Evolutionary conservation across 768 basidiomycete species (phyloP).

Genomic region (Cubamyces lactineus): DNA sequence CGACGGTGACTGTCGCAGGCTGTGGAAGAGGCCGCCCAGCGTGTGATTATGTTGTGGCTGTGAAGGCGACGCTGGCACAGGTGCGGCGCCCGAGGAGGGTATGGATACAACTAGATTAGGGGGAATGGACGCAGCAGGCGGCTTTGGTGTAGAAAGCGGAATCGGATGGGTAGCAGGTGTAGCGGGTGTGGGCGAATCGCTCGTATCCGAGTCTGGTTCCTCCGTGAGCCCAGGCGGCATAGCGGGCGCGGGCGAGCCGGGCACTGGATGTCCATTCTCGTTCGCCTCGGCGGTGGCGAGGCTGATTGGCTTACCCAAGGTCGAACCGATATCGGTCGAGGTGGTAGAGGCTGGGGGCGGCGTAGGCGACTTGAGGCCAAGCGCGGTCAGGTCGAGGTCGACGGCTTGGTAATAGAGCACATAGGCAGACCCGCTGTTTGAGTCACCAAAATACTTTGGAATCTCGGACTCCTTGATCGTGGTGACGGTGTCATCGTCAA

Average conservation of each 20-base stretch:
- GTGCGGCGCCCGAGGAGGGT: constrained; percentile 21
- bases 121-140: constrained; percentile 21
- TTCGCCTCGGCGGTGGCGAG: constrained; percentile 16
- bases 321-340: constrained; percentile 19
- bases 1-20: constrained; percentile 33
- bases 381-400: constrained; percentile 74
- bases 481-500: constrained; percentile 94
- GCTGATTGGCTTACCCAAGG: constrained; percentile 19
- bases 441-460: constrained; percentile 93
- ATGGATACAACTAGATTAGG: constrained; percentile 19
- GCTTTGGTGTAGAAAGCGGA: constrained; percentile 24
- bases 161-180: constrained; percentile 26
- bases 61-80: constrained; percentile 24
- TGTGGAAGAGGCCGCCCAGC: constrained; percentile 29
- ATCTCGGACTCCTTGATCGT: constrained; percentile 89
- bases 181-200: constrained; percentile 31
- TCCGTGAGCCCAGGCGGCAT: constrained; percentile 44
- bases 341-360: constrained; percentile 26
- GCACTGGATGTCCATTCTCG: constrained; percentile 15
- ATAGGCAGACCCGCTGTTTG: constrained; percentile 85
- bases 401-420: constrained; percentile 96
- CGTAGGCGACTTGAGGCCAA: constrained; percentile 60
- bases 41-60: constrained; percentile 20
- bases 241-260: constrained; percentile 28
- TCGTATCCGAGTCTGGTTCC: constrained; percentile 27